Evolutionary conservation across 768 basidiomycete species (phyloP).

Genomic region (Naematelia encephala): DNA sequence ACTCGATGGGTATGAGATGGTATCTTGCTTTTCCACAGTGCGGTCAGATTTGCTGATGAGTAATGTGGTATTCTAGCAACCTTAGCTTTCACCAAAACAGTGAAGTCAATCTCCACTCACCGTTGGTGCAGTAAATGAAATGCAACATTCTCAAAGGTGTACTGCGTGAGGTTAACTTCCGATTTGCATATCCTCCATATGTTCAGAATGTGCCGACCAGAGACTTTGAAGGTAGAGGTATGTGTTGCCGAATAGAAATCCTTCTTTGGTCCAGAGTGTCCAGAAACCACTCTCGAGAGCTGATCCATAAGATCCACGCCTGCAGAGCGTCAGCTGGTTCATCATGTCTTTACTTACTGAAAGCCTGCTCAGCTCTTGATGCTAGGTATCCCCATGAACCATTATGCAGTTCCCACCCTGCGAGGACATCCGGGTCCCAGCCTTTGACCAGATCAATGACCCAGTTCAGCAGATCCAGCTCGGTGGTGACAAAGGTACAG

Average conservation of each 20-base stretch:
- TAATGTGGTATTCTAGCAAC: constrained; percentile 71
- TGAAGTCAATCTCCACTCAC: constrained; percentile 52
- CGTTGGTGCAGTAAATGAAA: constrained; percentile 74
- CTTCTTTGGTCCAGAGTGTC: constrained; percentile 37
- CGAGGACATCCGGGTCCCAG: constrained; percentile 84
- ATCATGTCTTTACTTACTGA: constrained; percentile 47
- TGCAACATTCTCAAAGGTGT: constrained; percentile 84
- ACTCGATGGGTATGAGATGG: constrained; percentile 60
- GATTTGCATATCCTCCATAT: constrained; percentile 87
- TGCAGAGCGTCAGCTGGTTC: constrained; percentile 51
- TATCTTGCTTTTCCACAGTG: constrained; percentile 64
- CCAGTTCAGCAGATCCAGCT: constrained; percentile 76
- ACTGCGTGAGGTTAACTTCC: constrained; percentile 71
- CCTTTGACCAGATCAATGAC: constrained; percentile 69
- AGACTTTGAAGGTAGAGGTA: constrained; percentile 75
- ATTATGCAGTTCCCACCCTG: constrained; percentile 87
- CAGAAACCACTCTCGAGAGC: constrained; percentile 67
- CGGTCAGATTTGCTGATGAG: constrained; percentile 60
- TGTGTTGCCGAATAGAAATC: constrained; percentile 67
- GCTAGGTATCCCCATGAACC: constrained; percentile 87
- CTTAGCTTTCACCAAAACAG: constrained; percentile 6
- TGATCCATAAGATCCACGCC: constrained; percentile 70
- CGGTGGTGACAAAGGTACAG: constrained; percentile 57
- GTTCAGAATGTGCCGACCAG: constrained; percentile 87
- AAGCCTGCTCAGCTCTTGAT: constrained; percentile 58